Base-by-base conservation (phyloP, 805 yeast species). In the Myxozyma mucilagina region DNA sequence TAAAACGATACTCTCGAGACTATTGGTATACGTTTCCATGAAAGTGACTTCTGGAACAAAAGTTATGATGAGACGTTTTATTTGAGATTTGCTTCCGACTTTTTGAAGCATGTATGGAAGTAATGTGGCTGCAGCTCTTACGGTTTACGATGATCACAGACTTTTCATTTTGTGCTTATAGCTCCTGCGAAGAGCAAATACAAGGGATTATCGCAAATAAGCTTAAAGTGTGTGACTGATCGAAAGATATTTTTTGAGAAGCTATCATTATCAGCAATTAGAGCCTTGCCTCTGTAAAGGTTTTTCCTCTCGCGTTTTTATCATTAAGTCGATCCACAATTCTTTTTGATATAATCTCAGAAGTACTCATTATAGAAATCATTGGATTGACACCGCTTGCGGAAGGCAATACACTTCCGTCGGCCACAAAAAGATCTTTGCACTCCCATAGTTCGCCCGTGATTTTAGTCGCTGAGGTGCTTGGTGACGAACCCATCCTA, bases 311-410 rank as follows among this genome's bases (percentile, higher is more conserved):
- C 18, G 41, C 31, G 7, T 35, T 48, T 13, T 35, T 34, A 7
- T 43, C 35, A 13, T 16, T 8, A 34, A 53, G 64, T 9, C 71
- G 69, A 32, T 76, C 73, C 18, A 70, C 74, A 39, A 82, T 68
- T 24, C 71, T 76, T 36, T 74, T 71, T 1, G 80, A 71, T 41
- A 81, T 74, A 24, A 78, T 76, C 53, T 80, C 73, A 7, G 84
- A 78, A 20, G 79, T 68, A 1, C 84, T 73, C 81, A 82, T 76
- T 39, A 79, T 75, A 1, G 81, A 53, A 35, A 81, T 71, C 85
- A 82, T 82, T 8, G 85, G 84, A 66, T 82, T 82, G 43, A 77
- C 82, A 2, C 85, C 85, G 36, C 81, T 76, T 0, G 85, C 84
- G 1, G 81, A 72, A 6, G 85, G 85, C 73, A 81, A 71, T 7